A percentile compares a stretch with the other conserved stretches of the same genome.
phyloP scores from a whole-genome alignment of 345 rosid species.

The Psidium friedrichsthalianum region DNA sequence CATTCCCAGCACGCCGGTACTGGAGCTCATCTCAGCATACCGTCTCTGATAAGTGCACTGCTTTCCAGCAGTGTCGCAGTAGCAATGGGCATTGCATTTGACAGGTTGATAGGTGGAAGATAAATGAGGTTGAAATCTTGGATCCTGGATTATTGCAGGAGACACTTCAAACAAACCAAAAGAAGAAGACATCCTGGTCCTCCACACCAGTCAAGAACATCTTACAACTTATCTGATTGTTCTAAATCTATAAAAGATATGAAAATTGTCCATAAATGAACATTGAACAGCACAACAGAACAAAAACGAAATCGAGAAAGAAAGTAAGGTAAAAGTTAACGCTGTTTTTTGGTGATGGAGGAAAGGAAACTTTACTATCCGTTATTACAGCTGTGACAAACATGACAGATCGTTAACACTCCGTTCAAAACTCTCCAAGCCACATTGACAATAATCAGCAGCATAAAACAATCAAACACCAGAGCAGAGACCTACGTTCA shows the following conservation, averaged over 20 bases:
- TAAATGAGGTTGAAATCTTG: slow-evolving; percentile 65
- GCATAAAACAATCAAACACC: background rate
- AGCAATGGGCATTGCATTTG: slow-evolving; percentile 69
- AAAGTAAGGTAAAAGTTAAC: background rate
- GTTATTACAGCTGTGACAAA: background rate
- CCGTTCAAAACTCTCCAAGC: background rate
- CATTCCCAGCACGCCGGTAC: slow-evolving; percentile 80
- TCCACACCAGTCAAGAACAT: background rate
- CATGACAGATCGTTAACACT: background rate
- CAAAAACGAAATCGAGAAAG: background rate
- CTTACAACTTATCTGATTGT: background rate
- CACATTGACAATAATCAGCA: background rate
- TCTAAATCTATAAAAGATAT: background rate
- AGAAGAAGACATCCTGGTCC: background rate
- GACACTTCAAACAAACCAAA: background rate
- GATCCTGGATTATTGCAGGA: slow-evolving; percentile 38
- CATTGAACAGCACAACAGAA: background rate
- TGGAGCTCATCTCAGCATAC: slow-evolving; percentile 82
- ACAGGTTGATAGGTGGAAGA: slow-evolving; percentile 66
- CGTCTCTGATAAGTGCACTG: slow-evolving; percentile 78
- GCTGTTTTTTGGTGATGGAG: background rate
- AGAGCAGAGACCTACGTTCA: background rate
- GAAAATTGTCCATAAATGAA: background rate
- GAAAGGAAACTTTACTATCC: background rate
- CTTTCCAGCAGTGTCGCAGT: slow-evolving; percentile 39